Evolutionary conservation across 1,139 yeast species (phyloP), one percentile per base, ranked within the genome.

Genomic region (Blastobotrys serpentis): DNA sequence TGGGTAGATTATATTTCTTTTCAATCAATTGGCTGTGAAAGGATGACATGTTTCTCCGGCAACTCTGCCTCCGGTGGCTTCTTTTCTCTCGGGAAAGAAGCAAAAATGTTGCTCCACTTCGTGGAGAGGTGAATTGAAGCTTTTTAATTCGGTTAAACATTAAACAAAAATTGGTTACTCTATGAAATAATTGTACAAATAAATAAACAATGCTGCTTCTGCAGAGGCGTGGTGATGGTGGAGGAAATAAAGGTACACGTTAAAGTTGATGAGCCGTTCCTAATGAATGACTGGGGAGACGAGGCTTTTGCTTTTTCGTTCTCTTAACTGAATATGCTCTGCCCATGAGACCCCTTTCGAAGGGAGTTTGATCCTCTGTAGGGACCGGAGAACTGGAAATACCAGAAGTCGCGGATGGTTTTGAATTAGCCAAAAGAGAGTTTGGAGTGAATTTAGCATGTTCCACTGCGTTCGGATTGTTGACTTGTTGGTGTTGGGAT

Each of bases 391-490:
- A 11, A 13, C 33, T 43, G 13, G 32, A 11, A 29, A 11, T 14
- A 7, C n/a, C 32, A 7, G 49, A 40, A n/a, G 18, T 38, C 17
- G 42, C 16, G 11, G 44, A 38, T 21, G 36, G 40, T 7, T 26
- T 39, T 26, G 48, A 37, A 18, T 42, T 50, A 13, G 51, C 51
- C 21, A 53, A 51, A 17, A 53, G 45, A 3, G 55, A 52, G 39
- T 53, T 53, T 7, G 53, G 52, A 32, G 51, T 45, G 37, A 53
- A 48, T 19, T 39, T 21, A 2, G 48, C 23, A 8, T 18, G 19
- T 14, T 36, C 40, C 11, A 36, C 25, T 4, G 40, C 40, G 13
- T 36, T 36, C n/a, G 40, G 40, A 25, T 36, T 36, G 40, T 36
- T 36, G 10, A 36, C 40, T 8, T 43, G 46, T 22, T 37, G 46